phyloP scores from a whole-genome alignment of 371 early-diverging fungal genomes.

The Sporodiniella umbellata region DNA sequence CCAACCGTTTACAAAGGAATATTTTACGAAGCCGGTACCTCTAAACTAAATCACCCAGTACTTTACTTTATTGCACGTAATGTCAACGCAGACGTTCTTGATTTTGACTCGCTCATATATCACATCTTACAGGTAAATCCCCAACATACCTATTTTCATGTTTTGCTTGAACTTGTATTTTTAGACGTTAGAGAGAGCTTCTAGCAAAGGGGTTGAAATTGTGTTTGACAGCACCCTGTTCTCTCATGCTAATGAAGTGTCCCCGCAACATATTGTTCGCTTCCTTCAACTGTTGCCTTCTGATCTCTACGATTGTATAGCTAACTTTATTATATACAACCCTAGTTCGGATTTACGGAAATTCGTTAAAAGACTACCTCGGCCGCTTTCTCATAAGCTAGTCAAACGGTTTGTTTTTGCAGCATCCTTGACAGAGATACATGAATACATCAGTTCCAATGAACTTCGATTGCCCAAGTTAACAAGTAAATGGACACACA shows the following conservation, averaged over 20 bases:
- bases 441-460: slow-evolving; percentile 64
- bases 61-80: slow-evolving; percentile 83
- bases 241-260: slow-evolving; percentile 78
- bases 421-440: slow-evolving; percentile 62
- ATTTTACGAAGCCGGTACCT: slow-evolving; percentile 79
- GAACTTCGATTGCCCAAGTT: slow-evolving; percentile 79
- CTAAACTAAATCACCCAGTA: slow-evolving; percentile 76
- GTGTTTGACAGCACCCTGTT: slow-evolving; percentile 84
- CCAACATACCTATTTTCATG: background rate
- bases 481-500: slow-evolving; percentile 45
- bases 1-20: slow-evolving; percentile 62
- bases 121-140: slow-evolving; percentile 71
- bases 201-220: slow-evolving; percentile 68
- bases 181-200: slow-evolving; percentile 56
- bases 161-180: too few relatives aligned
- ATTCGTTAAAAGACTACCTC: slow-evolving; percentile 60
- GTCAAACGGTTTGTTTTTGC: slow-evolving; percentile 65
- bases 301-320: slow-evolving; percentile 49
- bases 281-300: slow-evolving; percentile 73
- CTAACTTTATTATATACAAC: slow-evolving; percentile 73
- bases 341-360: slow-evolving; percentile 76
- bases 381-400: slow-evolving; percentile 59
- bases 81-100: slow-evolving; percentile 70
- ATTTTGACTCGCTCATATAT: slow-evolving; percentile 80
- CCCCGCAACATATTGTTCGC: slow-evolving; percentile 70